A percentile compares a stretch with the other conserved stretches of the same genome.
These are phyloP conservation scores for Podila epicladia DNA, from an alignment of 192 early-diverging fungal genomes.

Conservation along the genomic window DNA sequence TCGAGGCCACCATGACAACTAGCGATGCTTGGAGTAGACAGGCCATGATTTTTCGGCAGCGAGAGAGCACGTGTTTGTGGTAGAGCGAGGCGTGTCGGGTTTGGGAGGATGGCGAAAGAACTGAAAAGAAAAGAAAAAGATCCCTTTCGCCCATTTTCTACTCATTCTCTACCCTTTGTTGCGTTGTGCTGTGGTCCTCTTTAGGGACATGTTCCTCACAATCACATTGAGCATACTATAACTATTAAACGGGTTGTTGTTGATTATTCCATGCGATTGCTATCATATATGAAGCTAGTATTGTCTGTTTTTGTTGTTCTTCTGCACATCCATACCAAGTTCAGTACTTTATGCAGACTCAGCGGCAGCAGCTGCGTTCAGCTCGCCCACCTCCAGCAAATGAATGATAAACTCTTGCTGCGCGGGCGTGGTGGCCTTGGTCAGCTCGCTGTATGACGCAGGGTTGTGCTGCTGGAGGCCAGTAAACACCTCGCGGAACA, in stretches of 20 bases:
- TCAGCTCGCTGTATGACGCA: slow-evolving; percentile 62
- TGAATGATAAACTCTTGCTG: slow-evolving; percentile 61
- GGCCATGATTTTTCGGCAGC: too few relatives aligned
- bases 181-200: too few relatives aligned
- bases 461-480: slow-evolving; percentile 67
- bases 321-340: background rate
- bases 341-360: slow-evolving; percentile 5
- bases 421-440: slow-evolving; percentile 62
- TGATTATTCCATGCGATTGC: background rate
- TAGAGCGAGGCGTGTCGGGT: too few relatives aligned
- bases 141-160: too few relatives aligned
- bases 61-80: too few relatives aligned
- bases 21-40: too few relatives aligned
- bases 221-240: background rate
- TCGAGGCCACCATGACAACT: too few relatives aligned
- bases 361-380: slow-evolving; percentile 32
- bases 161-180: too few relatives aligned
- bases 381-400: slow-evolving; percentile 56
- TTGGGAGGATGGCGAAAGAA: too few relatives aligned
- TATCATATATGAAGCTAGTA: background rate
- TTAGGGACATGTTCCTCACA: background rate
- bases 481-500: slow-evolving; percentile 74
- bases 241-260: background rate
- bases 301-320: background rate
- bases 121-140: background rate